A percentile compares a stretch with the other conserved stretches of the same genome.
phyloP scores from a whole-genome alignment of 2,329 filamentous ascomycete species.

The Blastomyces parvus region DNA sequence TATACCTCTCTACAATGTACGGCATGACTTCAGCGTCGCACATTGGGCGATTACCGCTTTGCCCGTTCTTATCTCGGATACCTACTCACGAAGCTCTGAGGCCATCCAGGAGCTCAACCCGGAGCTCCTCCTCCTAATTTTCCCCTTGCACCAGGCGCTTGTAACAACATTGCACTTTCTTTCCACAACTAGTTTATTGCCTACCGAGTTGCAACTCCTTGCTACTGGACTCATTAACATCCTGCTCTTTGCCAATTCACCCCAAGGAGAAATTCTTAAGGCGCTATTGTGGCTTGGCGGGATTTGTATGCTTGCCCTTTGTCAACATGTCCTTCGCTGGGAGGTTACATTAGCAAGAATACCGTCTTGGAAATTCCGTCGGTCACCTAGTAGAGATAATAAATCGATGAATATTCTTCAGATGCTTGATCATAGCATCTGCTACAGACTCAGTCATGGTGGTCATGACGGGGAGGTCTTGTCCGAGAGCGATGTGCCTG shows the following conservation, averaged over 20 bases:
- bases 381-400: conserved; percentile 36
- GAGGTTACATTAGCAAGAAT: conserved; percentile 78
- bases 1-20: conserved; percentile 54
- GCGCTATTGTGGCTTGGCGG: conserved; percentile 79
- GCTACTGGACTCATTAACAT: conserved; percentile 75
- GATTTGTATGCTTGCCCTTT: conserved; percentile 61
- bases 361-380: conserved; percentile 79
- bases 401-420: conserved; percentile 33
- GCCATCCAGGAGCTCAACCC: conserved; percentile 37
- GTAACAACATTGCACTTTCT: conserved; percentile 65
- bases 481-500: conserved; percentile 31
- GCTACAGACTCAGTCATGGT: conserved; percentile 39
- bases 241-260: conserved; percentile 64
- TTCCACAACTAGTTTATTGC: conserved; percentile 78
- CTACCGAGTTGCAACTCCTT: conserved; percentile 78
- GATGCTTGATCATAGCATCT: conserved; percentile 37
- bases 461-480: conserved; percentile 22
- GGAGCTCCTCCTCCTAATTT: conserved; percentile 58
- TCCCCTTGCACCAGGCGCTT: conserved; percentile 73
- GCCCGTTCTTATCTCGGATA: conserved; percentile 51
- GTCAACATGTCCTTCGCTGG: conserved; percentile 67
- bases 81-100: conserved; percentile 29
- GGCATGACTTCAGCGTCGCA: conserved; percentile 52
- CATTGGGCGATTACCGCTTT: conserved; percentile 72
- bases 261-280: conserved; percentile 78